Base-by-base conservation (phyloP, 2,329 filamentous ascomycete genomes). In the Trichoderma asperellum region DNA sequence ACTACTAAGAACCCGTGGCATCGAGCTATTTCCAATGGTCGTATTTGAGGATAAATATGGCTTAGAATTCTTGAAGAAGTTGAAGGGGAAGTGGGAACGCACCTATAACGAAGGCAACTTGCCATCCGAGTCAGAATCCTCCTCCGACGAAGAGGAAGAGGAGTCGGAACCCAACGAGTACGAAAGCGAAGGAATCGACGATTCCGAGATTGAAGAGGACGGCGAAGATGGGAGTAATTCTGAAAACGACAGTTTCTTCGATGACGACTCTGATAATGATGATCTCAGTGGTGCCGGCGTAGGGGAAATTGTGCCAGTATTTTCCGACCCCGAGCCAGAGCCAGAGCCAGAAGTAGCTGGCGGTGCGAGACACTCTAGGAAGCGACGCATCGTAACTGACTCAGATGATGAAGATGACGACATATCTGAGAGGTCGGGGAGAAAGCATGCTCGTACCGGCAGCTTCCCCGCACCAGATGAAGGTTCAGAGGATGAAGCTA, bases 151-250 rank as follows among this genome's bases (percentile, higher is more conserved):
- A 40, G 37, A 40, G 0, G 59, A 49, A 14, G 71, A 72, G 5
- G 67, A 70, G 8, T 70, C 73, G 7, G 70, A 73, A 34, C 57
- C 72, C 2, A 73, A 80, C 35, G 75, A 78, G 56, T 82, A 82
- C 18, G 81, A 82, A 49, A 80, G 80, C 55, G 79, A 81, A 0
- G 79, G 79, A 0, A 81, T 82, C 7, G 80, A 82, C 47, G 80
- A 82, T 58, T 74, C 67, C 1, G 75, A 75, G 10, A 75, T 80
- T 14, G 68, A 74, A 1, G 75, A 71, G 14, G 68, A 73, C 16
- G 69, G 71, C 18, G n/a, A 8, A 16, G 11, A 68, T 24, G 56
- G 40, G 6, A 18, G 24, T 47, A 4, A 53, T 37, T 62, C 47
- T 29, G 71, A 58, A 24, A 47, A 56, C 29, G 49, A 27, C 56